phyloP scores from a whole-genome alignment of 805 yeast genomes.

The Kuraishia borneana region DNA sequence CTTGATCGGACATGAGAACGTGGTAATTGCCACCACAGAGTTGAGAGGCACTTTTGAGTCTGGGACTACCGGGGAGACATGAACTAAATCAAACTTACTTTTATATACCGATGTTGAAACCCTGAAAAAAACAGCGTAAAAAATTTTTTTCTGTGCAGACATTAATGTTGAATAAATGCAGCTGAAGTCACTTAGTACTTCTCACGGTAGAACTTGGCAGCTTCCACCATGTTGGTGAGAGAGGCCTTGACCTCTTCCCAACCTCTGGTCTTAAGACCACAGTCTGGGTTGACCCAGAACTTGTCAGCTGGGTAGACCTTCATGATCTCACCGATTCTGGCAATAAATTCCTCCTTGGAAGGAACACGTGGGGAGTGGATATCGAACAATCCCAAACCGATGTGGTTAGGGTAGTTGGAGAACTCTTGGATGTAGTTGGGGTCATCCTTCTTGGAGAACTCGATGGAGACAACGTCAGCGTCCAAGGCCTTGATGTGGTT shows the following conservation, averaged over 20 bases:
- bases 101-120: slow-evolving; percentile 34
- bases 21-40: too few species aligned
- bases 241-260: slow-evolving; percentile 96
- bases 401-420: slow-evolving; percentile 98
- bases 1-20: too few species aligned
- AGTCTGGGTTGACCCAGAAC: slow-evolving; percentile 99
- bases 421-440: slow-evolving; percentile 96
- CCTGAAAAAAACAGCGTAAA: slow-evolving; percentile 27
- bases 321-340: slow-evolving; percentile 88
- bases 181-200: slow-evolving; percentile 15
- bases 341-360: slow-evolving; percentile 90
- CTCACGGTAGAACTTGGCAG: slow-evolving; percentile 89
- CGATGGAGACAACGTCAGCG: slow-evolving; percentile 98
- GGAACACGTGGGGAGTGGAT: slow-evolving; percentile 99
- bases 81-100: too few species aligned
- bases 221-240: slow-evolving; percentile 97
- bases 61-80: too few species aligned
- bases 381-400: slow-evolving; percentile 98
- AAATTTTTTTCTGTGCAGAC: slow-evolving; percentile 8
- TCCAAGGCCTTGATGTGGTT: slow-evolving; percentile 98
- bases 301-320: slow-evolving; percentile 96
- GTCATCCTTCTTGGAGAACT: slow-evolving; percentile 99
- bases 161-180: slow-evolving; percentile 28
- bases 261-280: slow-evolving; percentile 99
- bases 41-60: background rate